Evolutionary conservation across 345 rosid genomes (phyloP).

Genomic region (Pistacia atlantica): DNA sequence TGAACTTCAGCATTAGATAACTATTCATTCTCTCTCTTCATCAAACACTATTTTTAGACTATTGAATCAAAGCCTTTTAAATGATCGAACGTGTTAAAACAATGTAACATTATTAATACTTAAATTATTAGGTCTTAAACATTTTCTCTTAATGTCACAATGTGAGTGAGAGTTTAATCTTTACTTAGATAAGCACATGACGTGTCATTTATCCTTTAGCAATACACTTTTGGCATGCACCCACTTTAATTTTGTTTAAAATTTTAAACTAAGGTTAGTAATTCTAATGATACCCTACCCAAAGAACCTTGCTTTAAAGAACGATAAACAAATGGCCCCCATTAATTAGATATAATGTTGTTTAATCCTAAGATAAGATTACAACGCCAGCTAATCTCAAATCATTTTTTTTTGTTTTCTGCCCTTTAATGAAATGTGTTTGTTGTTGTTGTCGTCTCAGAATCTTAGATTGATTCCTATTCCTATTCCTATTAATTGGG

Average conservation of each 20-base stretch:
- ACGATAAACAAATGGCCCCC: background rate
- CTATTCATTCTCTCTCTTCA: too few relatives aligned
- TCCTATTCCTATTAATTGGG: background rate
- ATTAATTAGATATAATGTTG: background rate
- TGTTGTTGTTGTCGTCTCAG: background rate
- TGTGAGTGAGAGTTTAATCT: too few relatives aligned
- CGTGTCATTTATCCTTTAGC: slow-evolving; percentile 27
- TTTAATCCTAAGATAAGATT: slow-evolving; percentile 1
- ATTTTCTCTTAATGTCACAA: too few relatives aligned
- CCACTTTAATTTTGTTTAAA: too few relatives aligned
- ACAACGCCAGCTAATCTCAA: slow-evolving; percentile 7
- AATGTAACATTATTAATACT: too few relatives aligned
- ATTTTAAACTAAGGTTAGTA: background rate
- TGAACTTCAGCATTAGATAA: too few relatives aligned
- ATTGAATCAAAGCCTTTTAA: too few relatives aligned
- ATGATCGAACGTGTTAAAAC: too few relatives aligned
- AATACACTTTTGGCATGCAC: slow-evolving; percentile 7
- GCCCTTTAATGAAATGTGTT: slow-evolving; percentile 12
- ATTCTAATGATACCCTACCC: too few relatives aligned
- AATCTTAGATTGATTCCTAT: slow-evolving; percentile 22
- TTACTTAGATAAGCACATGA: too few relatives aligned
- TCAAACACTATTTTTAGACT: too few relatives aligned
- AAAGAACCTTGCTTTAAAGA: background rate
- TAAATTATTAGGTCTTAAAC: too few relatives aligned
- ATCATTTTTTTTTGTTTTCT: background rate